A percentile compares a stretch with the other conserved stretches of the same genome.
phyloP scores from a whole-genome alignment of 139 green algal species.

The Trebouxia sp. region DNA sequence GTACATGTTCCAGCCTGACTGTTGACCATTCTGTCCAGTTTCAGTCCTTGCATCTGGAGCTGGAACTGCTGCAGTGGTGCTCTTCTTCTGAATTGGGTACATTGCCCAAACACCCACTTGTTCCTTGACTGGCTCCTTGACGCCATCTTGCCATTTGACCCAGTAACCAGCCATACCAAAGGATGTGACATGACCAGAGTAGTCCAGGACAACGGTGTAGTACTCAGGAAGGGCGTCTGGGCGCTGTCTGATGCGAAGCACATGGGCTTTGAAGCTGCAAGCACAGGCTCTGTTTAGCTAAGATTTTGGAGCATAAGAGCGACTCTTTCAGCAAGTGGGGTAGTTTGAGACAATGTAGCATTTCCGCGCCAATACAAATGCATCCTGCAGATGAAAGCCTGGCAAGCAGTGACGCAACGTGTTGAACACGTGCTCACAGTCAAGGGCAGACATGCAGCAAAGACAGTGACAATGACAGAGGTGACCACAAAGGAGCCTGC shows the following conservation, averaged over 20 bases:
- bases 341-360: too few species aligned
- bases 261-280: constrained; percentile 8
- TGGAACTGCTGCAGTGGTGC: background rate
- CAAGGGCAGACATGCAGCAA: too few species aligned
- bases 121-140: background rate
- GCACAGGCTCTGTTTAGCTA: too few species aligned
- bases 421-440: too few species aligned
- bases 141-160: background rate
- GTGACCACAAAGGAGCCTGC: too few species aligned
- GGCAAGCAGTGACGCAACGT: too few species aligned
- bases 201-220: background rate
- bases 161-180: constrained; percentile 9
- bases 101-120: constrained; percentile 1
- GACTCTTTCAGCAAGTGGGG: too few species aligned
- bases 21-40: background rate
- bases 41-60: background rate
- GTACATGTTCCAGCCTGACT: constrained; percentile 17
- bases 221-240: constrained; percentile 16
- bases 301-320: too few species aligned
- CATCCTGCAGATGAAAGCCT: too few species aligned
- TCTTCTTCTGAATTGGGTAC: background rate
- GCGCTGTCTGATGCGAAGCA: background rate
- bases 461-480: too few species aligned
- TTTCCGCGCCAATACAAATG: too few species aligned
- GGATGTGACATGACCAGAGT: background rate